Evolutionary conservation across 2,329 filamentous ascomycete genomes (phyloP), one percentile per base, ranked within the genome.

Genomic region (Talaromyces pinophilus): DNA sequence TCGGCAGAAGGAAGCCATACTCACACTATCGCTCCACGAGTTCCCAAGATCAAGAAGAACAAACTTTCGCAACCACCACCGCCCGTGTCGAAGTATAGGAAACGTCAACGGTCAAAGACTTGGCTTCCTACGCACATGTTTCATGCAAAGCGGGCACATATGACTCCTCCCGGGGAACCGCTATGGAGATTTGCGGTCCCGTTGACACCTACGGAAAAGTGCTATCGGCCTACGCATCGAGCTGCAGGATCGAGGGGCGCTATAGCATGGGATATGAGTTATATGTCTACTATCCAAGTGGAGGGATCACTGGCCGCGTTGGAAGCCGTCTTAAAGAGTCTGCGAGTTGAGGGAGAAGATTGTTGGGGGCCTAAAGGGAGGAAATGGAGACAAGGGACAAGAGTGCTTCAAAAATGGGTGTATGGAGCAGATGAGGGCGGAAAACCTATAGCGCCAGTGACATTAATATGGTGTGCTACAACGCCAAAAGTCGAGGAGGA

Each of bases 91-190:
- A 93, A 90, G 72, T 98, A 92, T 75, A 88, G 90, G 70, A 95
- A 92, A 79, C 88, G 95, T 38, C 94, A 98, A 76, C 82, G 90
- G 55, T 85, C 91, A 77, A 98, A 98, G 82, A 93, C 91, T 2
- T 97, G 94, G 92, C 83, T 99, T 17, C 95, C 95, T 0, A 98
- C 95, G 6, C 95, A 99, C 77, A 81, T 96, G 70, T 99, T 91
- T 86, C 93, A 97, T 79, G 89, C 94, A 2, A 99, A 99, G 78
- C 85, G 95, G 67, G 92, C 95, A 25, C 90, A 87, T 67, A 96
- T 99, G 91, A 93, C 93, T 0, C 85, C 87, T 7, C 90, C 92
- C 0, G 89, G 86, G 59, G 85, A 90, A 54, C 90, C 92, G 2
- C 79, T 95, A n/a, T 99, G 95, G 95, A 87, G 93, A 48, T 97